Conservation (phyloP, 1,139 yeast genomes). For the Geotrichum restrictum region DNA sequence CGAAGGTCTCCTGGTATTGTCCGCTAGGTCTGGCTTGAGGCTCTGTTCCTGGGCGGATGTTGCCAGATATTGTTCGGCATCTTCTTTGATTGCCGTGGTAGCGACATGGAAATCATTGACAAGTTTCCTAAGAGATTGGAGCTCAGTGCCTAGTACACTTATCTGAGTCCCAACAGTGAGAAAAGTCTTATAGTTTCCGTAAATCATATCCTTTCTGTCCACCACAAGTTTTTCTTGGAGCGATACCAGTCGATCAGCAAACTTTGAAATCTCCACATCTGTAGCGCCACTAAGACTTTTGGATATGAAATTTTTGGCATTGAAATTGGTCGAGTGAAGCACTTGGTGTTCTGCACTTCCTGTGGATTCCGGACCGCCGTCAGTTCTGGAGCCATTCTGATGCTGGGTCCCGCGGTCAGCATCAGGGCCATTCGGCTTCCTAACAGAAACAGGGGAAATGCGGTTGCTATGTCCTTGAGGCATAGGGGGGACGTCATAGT, state of each 20-base stretch:
- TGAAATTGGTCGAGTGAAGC: slow-evolving; percentile 28
- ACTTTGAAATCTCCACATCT: slow-evolving; percentile 70
- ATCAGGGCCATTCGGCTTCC: background rate
- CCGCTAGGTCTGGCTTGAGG: background rate
- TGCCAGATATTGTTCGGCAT: slow-evolving; percentile 50
- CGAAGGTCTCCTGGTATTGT: background rate
- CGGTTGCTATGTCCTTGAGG: background rate
- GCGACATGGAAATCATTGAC: slow-evolving; percentile 62
- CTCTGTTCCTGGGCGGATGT: slow-evolving; percentile 24
- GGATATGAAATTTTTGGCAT: slow-evolving; percentile 52
- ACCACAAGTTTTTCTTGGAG: slow-evolving; percentile 54
- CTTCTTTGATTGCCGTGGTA: slow-evolving; percentile 60
- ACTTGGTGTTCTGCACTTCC: slow-evolving; percentile 17
- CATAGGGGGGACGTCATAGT: background rate
- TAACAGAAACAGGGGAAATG: background rate
- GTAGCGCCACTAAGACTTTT: slow-evolving; percentile 59
- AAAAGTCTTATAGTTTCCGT: slow-evolving; percentile 70
- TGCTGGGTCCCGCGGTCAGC: background rate
- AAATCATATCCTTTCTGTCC: slow-evolving; percentile 62
- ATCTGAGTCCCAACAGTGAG: slow-evolving; percentile 65
- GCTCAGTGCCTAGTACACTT: slow-evolving; percentile 57
- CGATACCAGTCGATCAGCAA: slow-evolving; percentile 54
- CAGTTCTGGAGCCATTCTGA: background rate
- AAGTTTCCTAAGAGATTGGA: slow-evolving; percentile 56
- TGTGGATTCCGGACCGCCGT: background rate